These are phyloP conservation scores for Marsdenia floribunda DNA, from an alignment of 257 asterid species.

Conservation along the genomic window DNA sequence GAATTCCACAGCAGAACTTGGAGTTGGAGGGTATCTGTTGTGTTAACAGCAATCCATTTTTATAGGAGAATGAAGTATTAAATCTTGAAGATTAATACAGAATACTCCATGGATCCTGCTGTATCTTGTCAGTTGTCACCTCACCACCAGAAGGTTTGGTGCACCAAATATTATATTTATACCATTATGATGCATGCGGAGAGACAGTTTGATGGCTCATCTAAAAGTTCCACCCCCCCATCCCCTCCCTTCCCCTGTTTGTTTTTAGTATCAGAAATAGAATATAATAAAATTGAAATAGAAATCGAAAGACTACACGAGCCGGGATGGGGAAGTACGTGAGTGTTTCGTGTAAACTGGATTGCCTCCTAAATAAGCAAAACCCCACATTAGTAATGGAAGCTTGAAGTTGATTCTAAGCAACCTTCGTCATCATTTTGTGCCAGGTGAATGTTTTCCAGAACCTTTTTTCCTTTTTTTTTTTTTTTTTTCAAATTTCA, in stretches of 20 bases:
- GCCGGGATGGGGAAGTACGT: no score
- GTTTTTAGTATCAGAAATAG: not conserved
- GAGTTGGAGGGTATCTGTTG: not conserved
- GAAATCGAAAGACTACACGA: not conserved
- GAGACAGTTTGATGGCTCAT: not conserved
- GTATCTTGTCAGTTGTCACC: not conserved
- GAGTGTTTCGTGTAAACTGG: not conserved
- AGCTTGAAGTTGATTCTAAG: slow-evolving; percentile 20
- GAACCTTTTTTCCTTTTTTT: not conserved
- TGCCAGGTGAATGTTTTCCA: not conserved
- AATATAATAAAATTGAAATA: not conserved
- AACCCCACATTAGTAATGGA: not conserved
- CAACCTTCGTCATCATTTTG: slow-evolving; percentile 7
- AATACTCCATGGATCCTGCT: not conserved
- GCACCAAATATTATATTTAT: not conserved
- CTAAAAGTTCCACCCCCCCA: no score
- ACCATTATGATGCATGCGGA: not conserved
- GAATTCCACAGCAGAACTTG: not conserved
- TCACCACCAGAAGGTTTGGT: slow-evolving; percentile 7
- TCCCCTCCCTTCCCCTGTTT: no score
- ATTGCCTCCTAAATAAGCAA: slow-evolving; percentile 11
- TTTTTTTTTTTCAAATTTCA: not conserved
- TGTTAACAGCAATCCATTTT: not conserved
- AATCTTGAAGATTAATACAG: slow-evolving; percentile 8
- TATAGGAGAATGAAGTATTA: not conserved